These are phyloP conservation scores for Cryptococcus jaspeensis DNA, from an alignment of 1,284 basidiomycete genomes.

Conservation along the genomic window DNA sequence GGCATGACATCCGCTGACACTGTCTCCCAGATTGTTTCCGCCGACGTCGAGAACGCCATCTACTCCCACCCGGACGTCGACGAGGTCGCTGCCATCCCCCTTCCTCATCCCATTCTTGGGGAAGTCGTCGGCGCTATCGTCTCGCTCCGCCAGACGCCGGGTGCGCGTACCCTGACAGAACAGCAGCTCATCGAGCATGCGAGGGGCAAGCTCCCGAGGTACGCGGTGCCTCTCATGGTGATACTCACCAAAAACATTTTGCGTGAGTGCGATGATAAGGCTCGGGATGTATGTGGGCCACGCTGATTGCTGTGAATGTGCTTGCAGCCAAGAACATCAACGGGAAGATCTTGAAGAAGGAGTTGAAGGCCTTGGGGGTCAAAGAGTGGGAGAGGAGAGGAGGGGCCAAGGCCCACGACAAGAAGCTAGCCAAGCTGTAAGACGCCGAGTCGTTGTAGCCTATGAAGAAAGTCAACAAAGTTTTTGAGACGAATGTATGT, in stretches of 20 bases:
- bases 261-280: slow-evolving; percentile 20
- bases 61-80: slow-evolving; percentile 29
- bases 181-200: slow-evolving; percentile 14
- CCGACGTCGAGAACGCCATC: slow-evolving; percentile 43
- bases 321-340: slow-evolving; percentile 32
- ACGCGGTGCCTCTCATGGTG: slow-evolving; percentile 28
- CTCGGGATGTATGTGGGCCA: background rate
- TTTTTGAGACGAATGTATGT: no score
- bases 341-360: slow-evolving; percentile 37
- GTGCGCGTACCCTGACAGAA: slow-evolving; percentile 12
- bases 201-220: slow-evolving; percentile 16
- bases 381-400: slow-evolving; percentile 24
- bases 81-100: slow-evolving; percentile 39
- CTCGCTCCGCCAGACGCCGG: slow-evolving; percentile 14
- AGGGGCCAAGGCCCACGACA: background rate
- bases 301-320: no score
- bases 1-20: background rate
- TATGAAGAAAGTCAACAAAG: no score
- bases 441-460: no score
- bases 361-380: slow-evolving; percentile 25
- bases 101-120: slow-evolving; percentile 36
- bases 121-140: slow-evolving; percentile 41
- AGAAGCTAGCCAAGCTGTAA: no score
- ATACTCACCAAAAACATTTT: slow-evolving; percentile 20
- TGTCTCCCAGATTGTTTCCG: slow-evolving; percentile 29